phyloP scores from a whole-genome alignment of 257 asterid species.

The Fraxinus americana region DNA sequence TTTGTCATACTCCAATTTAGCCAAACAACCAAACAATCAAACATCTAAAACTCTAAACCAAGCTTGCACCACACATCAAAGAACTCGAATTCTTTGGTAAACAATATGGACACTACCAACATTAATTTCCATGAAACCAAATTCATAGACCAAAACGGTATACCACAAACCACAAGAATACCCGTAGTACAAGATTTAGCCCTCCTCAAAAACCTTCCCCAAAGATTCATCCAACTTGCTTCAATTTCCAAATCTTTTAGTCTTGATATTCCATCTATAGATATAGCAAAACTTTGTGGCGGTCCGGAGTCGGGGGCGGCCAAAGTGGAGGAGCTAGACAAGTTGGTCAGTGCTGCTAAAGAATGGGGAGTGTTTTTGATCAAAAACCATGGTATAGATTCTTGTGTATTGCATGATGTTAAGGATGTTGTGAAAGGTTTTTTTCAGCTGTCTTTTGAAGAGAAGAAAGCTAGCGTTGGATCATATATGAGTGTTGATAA shows the following conservation, averaged over 20 bases:
- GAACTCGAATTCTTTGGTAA: neutral
- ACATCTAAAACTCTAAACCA: neutral
- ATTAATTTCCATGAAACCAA: slow-evolving; percentile 32
- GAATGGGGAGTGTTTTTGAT: slow-evolving; percentile 48
- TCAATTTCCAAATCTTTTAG: slow-evolving; percentile 16
- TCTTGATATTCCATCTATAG: slow-evolving; percentile 15
- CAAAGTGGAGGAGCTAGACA: slow-evolving; percentile 38
- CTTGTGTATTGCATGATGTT: slow-evolving; percentile 25
- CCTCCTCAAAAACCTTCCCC: slow-evolving; percentile 33
- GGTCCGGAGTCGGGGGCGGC: slow-evolving; percentile 11
- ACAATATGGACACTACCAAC: neutral
- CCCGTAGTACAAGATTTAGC: slow-evolving; percentile 53
- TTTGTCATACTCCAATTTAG: neutral
- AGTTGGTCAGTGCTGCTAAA: slow-evolving; percentile 27
- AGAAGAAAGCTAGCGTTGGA: slow-evolving; percentile 46
- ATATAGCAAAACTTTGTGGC: slow-evolving; percentile 27
- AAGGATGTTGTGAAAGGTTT: slow-evolving; percentile 30
- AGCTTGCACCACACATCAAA: neutral
- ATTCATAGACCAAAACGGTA: slow-evolving; percentile 36
- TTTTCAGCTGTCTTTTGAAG: slow-evolving; percentile 38
- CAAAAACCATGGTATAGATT: slow-evolving; percentile 40
- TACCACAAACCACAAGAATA: slow-evolving; percentile 18
- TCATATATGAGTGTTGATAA: slow-evolving; percentile 30
- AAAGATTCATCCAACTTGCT: slow-evolving; percentile 30
- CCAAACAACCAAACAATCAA: neutral